Base-by-base conservation (phyloP, 2,329 filamentous ascomycete genomes). In the Trichophyton benhamiae region DNA sequence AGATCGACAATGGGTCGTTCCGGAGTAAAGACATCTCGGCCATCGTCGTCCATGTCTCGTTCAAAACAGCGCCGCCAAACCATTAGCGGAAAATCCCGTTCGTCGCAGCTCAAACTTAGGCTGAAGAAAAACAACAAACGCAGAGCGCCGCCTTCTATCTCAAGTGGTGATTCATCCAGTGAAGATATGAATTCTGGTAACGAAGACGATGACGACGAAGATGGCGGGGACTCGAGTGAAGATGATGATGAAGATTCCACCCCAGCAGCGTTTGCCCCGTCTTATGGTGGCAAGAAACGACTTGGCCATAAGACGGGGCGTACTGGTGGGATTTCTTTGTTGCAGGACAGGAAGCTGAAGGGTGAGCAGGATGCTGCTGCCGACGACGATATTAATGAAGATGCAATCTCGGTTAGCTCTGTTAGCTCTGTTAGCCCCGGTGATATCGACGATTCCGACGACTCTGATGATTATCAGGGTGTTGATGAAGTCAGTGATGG, bases 401-500 rank as follows among this genome's bases (percentile, higher is more conserved):
- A 30, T 17, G 20, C 11, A 22, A n/a, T 60, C 27, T 60, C 61
- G 22, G 59, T 64, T 17, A 64, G 61, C 38, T 64, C 63, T 38
- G 63, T 64, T 41, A 66, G 63, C 15, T 60, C 63, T 44, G 61
- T 64, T 41, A 62, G 59, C 27, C 25, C 33, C 33, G 59, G 60
- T 27, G 58, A 48, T n/a, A 62, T 61, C 11, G 61, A 36, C 9
- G 61, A 41, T n/a, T 62, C 61, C 11, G 60, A 60, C 38, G 63
- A 66, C 36, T 71, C 71, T 7, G 71, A 71, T 22, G 73, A 70
- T 64, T 90, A 91, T 72, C 87, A 85, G 1, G 87, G 80, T 42
- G 86, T 95, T 63, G 88, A 92, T 70, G 83, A 90, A 58, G 87
- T 95, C 63, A 88, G 83, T 66, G 88, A 91, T 67, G 86, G 84